These are phyloP conservation scores for Citrullus amarus DNA, from an alignment of 306 rosid genomes.

Conservation along the genomic window DNA sequence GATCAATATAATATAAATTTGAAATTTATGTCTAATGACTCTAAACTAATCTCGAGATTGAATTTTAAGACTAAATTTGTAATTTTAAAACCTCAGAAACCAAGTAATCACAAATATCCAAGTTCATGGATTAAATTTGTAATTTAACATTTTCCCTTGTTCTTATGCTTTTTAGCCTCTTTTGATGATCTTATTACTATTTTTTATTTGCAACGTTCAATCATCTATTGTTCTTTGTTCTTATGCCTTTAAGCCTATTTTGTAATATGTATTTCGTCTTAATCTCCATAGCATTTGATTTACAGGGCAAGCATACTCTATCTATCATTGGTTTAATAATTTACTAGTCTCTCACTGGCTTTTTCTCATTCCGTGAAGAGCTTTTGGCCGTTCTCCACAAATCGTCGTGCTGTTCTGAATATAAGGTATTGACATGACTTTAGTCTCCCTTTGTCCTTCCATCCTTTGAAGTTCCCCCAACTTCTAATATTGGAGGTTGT, in stretches of 20 bases:
- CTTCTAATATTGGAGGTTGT: neutral
- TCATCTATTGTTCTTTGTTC: neutral
- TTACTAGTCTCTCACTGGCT: slow-evolving; percentile 9
- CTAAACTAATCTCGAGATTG: neutral
- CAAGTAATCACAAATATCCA: neutral
- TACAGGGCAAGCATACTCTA: neutral
- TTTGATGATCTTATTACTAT: neutral
- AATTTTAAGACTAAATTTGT: neutral
- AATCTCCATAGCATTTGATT: neutral
- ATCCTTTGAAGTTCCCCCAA: neutral
- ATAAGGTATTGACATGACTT: neutral
- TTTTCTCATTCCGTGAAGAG: slow-evolving; percentile 4
- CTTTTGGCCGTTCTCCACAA: neutral
- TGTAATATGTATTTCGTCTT: neutral
- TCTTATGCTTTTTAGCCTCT: neutral
- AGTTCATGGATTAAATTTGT: neutral
- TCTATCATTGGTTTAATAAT: neutral
- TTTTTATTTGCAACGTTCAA: neutral
- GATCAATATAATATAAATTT: neutral
- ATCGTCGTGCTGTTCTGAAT: neutral
- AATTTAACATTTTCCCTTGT: neutral
- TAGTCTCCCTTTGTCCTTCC: neutral
- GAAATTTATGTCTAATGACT: neutral
- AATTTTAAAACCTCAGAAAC: too few relatives aligned
- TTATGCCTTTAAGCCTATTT: neutral